Conservation (phyloP, 176 grass and related monocot species). For the barley (Hordeum vulgare) region DNA sequence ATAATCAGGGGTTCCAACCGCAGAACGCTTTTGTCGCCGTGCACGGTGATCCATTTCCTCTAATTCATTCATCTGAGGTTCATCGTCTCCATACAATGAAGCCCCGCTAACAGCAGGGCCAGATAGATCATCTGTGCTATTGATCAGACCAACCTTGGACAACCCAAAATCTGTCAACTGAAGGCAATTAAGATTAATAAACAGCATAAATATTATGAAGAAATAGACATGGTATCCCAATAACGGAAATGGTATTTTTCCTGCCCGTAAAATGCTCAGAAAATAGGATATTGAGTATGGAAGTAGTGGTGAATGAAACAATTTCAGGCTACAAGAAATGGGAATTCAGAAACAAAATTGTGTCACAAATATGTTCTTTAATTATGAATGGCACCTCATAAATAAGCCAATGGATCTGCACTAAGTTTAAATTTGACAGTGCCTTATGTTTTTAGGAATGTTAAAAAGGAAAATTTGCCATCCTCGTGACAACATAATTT, state of each 20-base stretch:
- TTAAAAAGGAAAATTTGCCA: no score
- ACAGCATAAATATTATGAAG: conserved; percentile 1
- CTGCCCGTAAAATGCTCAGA: neutral
- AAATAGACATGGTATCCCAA: neutral
- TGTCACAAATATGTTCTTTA: neutral
- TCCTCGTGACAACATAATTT: no score
- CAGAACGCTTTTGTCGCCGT: conserved; percentile 83
- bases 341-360: neutral
- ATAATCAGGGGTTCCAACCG: conserved; percentile 99
- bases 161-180: conserved; percentile 99
- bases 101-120: conserved; percentile 81
- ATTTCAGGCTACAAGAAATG: conserved; percentile 1
- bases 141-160: conserved; percentile 98
- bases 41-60: conserved; percentile 75
- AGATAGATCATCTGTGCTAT: conserved; percentile 96
- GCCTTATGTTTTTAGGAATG: no score
- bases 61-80: conserved; percentile 65
- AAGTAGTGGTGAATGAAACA: neutral
- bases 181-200: conserved; percentile 41
- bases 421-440: neutral
- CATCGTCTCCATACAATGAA: conserved; percentile 92
- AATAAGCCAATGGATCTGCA: neutral
- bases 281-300: neutral
- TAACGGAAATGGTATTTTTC: neutral
- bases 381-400: neutral